phyloP scores from a whole-genome alignment of 2,329 filamentous ascomycete genomes.

The Catunica adiposa region DNA sequence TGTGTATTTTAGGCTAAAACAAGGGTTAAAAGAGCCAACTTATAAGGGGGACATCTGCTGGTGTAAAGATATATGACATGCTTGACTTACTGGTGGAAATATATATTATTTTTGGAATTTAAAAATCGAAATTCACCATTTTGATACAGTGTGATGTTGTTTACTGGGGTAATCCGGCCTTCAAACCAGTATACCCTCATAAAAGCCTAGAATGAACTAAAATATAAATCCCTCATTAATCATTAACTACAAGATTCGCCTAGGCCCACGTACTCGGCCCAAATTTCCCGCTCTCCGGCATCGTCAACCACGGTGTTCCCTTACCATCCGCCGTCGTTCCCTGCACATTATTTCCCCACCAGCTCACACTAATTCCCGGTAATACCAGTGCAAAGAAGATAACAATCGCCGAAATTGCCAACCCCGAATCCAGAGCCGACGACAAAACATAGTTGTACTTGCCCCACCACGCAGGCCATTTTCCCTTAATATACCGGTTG shows the following conservation, averaged over 20 bases:
- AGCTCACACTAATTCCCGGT: constrained; percentile 27
- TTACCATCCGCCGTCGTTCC: constrained; percentile 25
- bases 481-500: constrained; percentile 34
- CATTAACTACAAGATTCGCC: background rate
- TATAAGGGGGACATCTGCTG: too few relatives aligned
- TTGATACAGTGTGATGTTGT: too few relatives aligned
- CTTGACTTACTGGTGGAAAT: too few relatives aligned
- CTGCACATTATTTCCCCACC: constrained; percentile 32
- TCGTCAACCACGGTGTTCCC: constrained; percentile 17
- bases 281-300: constrained; percentile 4
- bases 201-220: background rate
- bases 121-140: too few relatives aligned
- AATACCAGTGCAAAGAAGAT: constrained; percentile 31
- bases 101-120: too few relatives aligned
- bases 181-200: too few relatives aligned
- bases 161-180: too few relatives aligned
- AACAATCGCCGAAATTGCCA: constrained; percentile 37
- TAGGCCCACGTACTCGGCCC: constrained; percentile 4
- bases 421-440: constrained; percentile 39
- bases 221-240: background rate
- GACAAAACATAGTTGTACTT: constrained; percentile 43
- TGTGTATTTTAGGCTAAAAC: too few relatives aligned
- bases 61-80: too few relatives aligned
- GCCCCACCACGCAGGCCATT: constrained; percentile 38
- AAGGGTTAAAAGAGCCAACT: too few relatives aligned